A percentile compares a stretch with the other conserved stretches of the same genome.
phyloP scores from a whole-genome alignment of 1,284 basidiomycete species.

The Trichosporon sp. region DNA sequence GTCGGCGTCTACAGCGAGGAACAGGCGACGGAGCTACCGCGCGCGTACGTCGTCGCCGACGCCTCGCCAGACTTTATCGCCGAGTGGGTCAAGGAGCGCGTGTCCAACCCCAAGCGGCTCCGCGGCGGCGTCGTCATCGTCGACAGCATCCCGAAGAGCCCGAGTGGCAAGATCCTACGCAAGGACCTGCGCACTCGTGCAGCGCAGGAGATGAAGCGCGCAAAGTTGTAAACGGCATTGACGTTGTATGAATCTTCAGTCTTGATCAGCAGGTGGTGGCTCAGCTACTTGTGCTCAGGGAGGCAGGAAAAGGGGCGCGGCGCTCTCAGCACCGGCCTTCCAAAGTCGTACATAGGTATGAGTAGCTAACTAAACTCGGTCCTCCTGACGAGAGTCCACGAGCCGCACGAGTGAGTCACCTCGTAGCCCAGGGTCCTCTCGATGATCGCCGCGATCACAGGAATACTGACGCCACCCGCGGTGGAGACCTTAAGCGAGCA shows the following conservation, averaged over 20 bases:
- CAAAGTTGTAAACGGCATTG: slow-evolving; percentile 15
- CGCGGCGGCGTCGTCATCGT: slow-evolving; percentile 51
- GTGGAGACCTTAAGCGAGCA: not conserved
- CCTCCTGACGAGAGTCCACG: not conserved
- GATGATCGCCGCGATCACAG: not conserved
- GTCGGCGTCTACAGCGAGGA: slow-evolving; percentile 59
- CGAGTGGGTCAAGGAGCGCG: slow-evolving; percentile 59
- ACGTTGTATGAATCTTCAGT: no score
- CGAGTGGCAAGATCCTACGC: slow-evolving; percentile 43
- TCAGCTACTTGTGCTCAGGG: no score
- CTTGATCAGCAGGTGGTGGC: no score
- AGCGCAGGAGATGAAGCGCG: slow-evolving; percentile 20
- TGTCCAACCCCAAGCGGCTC: slow-evolving; percentile 50
- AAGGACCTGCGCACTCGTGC: slow-evolving; percentile 36
- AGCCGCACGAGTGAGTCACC: not conserved
- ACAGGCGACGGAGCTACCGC: slow-evolving; percentile 69
- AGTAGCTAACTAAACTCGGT: not conserved
- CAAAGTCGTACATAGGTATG: not conserved
- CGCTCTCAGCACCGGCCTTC: no score
- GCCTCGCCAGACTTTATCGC: slow-evolving; percentile 41
- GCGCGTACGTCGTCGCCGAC: slow-evolving; percentile 3
- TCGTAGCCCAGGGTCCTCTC: not conserved
- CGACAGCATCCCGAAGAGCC: slow-evolving; percentile 50
- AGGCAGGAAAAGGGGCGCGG: no score
- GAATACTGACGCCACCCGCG: not conserved